Evolutionary conservation across 805 yeast genomes (phyloP).

Genomic region (Cyberlindnera samutprakarnensis): DNA sequence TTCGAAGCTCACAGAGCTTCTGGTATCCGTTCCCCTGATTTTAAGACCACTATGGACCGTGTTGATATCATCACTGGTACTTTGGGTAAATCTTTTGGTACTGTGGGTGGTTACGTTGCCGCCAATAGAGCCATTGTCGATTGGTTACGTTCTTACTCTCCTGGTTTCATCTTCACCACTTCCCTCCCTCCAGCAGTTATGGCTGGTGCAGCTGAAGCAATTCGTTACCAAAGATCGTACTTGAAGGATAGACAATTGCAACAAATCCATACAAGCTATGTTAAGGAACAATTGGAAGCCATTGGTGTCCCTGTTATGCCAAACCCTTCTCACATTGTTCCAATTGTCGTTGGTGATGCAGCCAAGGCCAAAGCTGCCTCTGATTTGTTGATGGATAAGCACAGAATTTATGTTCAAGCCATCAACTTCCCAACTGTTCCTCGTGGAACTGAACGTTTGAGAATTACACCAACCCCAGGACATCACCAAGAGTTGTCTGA

Average conservation of each 20-base stretch:
- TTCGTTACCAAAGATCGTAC: constrained; percentile 74
- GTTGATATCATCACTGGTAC: constrained; percentile 97
- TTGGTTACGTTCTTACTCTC: constrained; percentile 94
- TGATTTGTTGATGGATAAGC: constrained; percentile 75
- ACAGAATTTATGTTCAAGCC: constrained; percentile 92
- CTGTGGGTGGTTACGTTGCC: constrained; percentile 97
- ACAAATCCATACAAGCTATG: constrained; percentile 79
- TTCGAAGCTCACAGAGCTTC: constrained; percentile 71
- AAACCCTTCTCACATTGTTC: constrained; percentile 96
- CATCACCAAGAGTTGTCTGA: constrained; percentile 75
- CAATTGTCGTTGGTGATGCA: constrained; percentile 92
- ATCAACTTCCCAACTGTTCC: constrained; percentile 98
- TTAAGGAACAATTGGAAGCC: constrained; percentile 59
- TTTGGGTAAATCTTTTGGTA: constrained; percentile 92
- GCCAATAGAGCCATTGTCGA: constrained; percentile 78
- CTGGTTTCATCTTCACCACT: constrained; percentile 97
- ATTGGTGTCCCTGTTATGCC: constrained; percentile 93
- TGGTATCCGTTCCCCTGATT: constrained; percentile 49
- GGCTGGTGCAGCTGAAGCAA: constrained; percentile 91
- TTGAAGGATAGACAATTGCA: constrained; percentile 74
- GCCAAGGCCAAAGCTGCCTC: constrained; percentile 87
- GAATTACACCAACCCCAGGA: constrained; percentile 99
- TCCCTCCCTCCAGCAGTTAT: constrained; percentile 94
- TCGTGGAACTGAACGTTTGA: constrained; percentile 88
- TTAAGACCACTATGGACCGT: constrained; percentile 70